Conservation (phyloP, 805 yeast genomes). For the Starmerella vitae region DNA sequence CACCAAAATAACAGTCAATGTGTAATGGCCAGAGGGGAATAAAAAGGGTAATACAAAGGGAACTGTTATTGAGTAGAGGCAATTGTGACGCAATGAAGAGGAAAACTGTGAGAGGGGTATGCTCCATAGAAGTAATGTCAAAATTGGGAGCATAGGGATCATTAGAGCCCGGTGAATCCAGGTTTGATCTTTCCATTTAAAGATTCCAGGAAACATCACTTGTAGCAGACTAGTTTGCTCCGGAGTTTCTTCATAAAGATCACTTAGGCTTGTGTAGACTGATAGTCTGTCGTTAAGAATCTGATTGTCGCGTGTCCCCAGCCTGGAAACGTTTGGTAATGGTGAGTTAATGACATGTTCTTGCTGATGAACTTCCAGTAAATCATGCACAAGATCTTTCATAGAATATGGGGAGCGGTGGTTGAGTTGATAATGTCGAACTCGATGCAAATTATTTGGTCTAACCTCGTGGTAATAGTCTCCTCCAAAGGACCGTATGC, state of each 20-base stretch:
- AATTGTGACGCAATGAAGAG: not conserved
- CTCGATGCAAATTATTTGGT: too few relatives aligned
- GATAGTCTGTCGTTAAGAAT: too few relatives aligned
- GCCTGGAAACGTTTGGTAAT: too few relatives aligned
- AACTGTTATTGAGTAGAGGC: conserved; percentile 8
- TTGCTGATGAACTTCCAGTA: not conserved
- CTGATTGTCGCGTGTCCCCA: too few relatives aligned
- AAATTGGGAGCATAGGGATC: conserved; percentile 3
- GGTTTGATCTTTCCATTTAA: conserved; percentile 3
- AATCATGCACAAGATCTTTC: not conserved
- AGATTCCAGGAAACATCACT: conserved; percentile 6
- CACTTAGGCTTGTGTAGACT: too few relatives aligned
- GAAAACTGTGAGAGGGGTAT: conserved; percentile 4
- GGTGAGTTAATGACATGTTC: not conserved
- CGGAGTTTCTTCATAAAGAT: not conserved
- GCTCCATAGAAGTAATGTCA: conserved; percentile 9
- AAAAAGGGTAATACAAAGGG: conserved; percentile 9
- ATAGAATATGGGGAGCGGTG: not conserved
- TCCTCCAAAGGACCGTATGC: too few relatives aligned
- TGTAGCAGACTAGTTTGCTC: not conserved
- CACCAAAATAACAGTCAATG: not conserved
- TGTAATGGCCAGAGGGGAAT: conserved; percentile 1
- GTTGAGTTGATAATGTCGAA: not conserved
- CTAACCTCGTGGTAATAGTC: too few relatives aligned
- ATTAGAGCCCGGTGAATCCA: not conserved